These are phyloP conservation scores for Sanghuangporus baumii DNA, from an alignment of 1,284 basidiomycete species.

Conservation along the genomic window DNA sequence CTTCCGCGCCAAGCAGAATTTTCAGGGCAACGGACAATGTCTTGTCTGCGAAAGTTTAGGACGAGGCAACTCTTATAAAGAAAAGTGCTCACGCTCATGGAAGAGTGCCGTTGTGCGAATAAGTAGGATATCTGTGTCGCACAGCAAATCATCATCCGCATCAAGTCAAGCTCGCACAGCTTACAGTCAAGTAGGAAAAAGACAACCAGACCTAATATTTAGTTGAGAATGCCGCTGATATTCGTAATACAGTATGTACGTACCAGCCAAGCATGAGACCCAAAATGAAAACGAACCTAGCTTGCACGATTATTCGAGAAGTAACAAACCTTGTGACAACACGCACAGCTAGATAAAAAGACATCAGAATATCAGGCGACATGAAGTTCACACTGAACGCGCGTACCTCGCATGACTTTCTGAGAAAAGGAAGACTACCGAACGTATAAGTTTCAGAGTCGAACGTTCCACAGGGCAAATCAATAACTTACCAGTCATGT, in stretches of 20 bases:
- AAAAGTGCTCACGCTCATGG: neutral
- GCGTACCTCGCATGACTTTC: neutral
- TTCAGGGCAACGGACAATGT: neutral
- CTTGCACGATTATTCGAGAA: too few relatives aligned
- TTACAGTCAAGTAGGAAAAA: neutral
- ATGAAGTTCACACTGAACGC: too few relatives aligned
- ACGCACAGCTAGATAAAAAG: too few relatives aligned
- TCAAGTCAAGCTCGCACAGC: neutral
- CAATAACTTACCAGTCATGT: neutral
- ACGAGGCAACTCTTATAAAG: too few relatives aligned
- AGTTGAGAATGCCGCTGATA: neutral
- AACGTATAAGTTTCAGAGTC: neutral
- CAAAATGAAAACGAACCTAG: neutral
- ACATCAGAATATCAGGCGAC: too few relatives aligned
- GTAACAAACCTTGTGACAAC: too few relatives aligned
- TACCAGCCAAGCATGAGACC: neutral
- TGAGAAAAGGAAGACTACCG: neutral
- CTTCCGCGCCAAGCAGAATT: neutral
- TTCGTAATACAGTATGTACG: neutral
- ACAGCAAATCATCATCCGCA: neutral
- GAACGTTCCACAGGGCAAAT: neutral
- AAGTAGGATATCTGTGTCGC: constrained; percentile 3
- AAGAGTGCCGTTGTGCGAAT: constrained; percentile 8
- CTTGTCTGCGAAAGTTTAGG: neutral
- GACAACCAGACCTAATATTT: neutral